phyloP scores from a whole-genome alignment of 495 filamentous ascomycete genomes.

The Neurospora intermedia region DNA sequence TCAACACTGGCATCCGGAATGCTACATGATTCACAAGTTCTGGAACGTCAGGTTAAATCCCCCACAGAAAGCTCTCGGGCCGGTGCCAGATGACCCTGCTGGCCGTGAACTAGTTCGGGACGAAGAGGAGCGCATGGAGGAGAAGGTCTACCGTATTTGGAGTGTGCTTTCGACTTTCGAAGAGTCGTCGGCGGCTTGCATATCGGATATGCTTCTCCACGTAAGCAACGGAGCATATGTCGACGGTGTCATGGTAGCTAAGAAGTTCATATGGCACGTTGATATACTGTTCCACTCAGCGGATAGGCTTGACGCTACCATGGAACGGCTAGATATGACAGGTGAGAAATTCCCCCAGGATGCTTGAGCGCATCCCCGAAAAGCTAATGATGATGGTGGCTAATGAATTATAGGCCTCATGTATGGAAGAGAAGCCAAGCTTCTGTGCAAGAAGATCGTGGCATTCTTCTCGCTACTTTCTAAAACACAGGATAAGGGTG shows the following conservation, averaged over 20 bases:
- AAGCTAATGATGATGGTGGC: slow-evolving; percentile 1
- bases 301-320: slow-evolving; percentile 67
- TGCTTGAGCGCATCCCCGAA: neutral
- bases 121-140: slow-evolving; percentile 90
- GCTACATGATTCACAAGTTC: slow-evolving; percentile 99
- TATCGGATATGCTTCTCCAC: slow-evolving; percentile 98
- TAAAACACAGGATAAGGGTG: slow-evolving; percentile 83
- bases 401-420: slow-evolving; percentile 52
- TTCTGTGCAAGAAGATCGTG: slow-evolving; percentile 98
- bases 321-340: slow-evolving; percentile 60
- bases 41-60: slow-evolving; percentile 85
- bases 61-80: slow-evolving; percentile 31
- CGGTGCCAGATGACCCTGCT: slow-evolving; percentile 58
- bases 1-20: slow-evolving; percentile 99
- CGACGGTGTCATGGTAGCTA: slow-evolving; percentile 91
- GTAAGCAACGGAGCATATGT: slow-evolving; percentile 97
- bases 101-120: slow-evolving; percentile 65
- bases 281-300: slow-evolving; percentile 86
- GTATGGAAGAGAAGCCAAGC: slow-evolving; percentile 88
- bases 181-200: slow-evolving; percentile 94
- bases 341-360: slow-evolving; percentile 37
- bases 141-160: slow-evolving; percentile 97
- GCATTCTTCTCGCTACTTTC: slow-evolving; percentile 92
- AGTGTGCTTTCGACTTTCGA: slow-evolving; percentile 94
- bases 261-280: slow-evolving; percentile 91